These are phyloP conservation scores for Cladorrhinum samala DNA, from an alignment of 495 filamentous ascomycete species.

Conservation along the genomic window DNA sequence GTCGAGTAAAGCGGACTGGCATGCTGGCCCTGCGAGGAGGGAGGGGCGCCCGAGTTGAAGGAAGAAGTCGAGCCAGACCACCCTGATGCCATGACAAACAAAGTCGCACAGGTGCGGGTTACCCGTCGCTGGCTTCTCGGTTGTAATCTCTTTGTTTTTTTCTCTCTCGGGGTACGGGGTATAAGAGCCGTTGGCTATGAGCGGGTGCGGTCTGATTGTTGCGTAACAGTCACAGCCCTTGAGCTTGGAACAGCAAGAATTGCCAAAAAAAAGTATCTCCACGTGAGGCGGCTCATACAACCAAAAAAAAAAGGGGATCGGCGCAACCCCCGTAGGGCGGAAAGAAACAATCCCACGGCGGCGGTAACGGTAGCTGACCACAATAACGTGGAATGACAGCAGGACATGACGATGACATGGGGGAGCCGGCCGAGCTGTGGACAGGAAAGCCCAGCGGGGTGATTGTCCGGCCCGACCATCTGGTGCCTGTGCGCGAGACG, in stretches of 20 bases:
- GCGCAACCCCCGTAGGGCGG: neutral
- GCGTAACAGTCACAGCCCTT: conserved; percentile 3
- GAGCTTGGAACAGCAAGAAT: neutral
- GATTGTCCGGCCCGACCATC: too few relatives aligned
- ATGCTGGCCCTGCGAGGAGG: conserved; percentile 22
- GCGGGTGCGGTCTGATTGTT: neutral
- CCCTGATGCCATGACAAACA: conserved; percentile 24
- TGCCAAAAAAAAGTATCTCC: neutral
- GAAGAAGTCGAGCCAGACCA: conserved; percentile 32
- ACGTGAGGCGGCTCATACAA: neutral
- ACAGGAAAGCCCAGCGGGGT: too few relatives aligned
- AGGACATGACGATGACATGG: neutral
- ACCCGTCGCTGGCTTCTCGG: too few relatives aligned
- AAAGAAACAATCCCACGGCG: neutral
- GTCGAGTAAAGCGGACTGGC: conserved; percentile 25
- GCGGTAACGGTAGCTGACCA: neutral
- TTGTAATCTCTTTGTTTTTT: too few relatives aligned
- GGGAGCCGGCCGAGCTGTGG: too few relatives aligned
- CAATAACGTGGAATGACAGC: neutral
- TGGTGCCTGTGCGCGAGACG: too few relatives aligned
- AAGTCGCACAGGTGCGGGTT: conserved; percentile 7
- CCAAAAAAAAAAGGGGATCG: neutral
- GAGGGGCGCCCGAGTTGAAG: conserved; percentile 27
- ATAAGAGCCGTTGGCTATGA: neutral
- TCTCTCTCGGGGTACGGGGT: neutral